Evolutionary conservation across 345 rosid species (phyloP).

Genomic region (Salix brachista): DNA sequence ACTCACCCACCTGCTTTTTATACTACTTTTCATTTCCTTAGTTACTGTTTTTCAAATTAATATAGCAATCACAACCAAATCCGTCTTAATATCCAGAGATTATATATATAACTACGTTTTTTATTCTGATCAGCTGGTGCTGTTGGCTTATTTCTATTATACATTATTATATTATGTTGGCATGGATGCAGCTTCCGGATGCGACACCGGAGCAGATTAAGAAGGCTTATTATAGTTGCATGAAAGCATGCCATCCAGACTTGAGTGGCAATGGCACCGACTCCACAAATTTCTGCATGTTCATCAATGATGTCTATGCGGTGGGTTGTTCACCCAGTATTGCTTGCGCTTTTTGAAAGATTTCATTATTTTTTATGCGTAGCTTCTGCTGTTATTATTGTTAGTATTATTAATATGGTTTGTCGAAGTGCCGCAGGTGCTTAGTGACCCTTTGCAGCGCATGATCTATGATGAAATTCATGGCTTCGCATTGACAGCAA

Average conservation of each 20-base stretch:
- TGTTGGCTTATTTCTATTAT: no score
- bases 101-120: not conserved
- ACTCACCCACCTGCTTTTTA: not conserved
- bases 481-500: slow-evolving; percentile 75
- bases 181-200: slow-evolving; percentile 61
- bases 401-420: not conserved
- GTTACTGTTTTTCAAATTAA: no score
- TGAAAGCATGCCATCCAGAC: slow-evolving; percentile 96
- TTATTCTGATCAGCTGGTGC: not conserved
- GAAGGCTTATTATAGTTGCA: slow-evolving; percentile 93
- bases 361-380: not conserved
- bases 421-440: slow-evolving; percentile 53
- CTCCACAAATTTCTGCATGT: slow-evolving; percentile 88
- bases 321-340: slow-evolving; percentile 37
- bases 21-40: not conserved
- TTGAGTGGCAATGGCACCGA: slow-evolving; percentile 78
- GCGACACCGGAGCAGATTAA: slow-evolving; percentile 82
- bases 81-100: no score
- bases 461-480: slow-evolving; percentile 97
- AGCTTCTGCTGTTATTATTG: not conserved
- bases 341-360: not conserved
- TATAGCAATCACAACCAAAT: no score
- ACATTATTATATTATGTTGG: not conserved
- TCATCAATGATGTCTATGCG: slow-evolving; percentile 84
- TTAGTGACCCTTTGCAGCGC: slow-evolving; percentile 91